phyloP scores from a whole-genome alignment of 2,329 filamentous ascomycete genomes.

The Lasiodiplodia sp. region DNA sequence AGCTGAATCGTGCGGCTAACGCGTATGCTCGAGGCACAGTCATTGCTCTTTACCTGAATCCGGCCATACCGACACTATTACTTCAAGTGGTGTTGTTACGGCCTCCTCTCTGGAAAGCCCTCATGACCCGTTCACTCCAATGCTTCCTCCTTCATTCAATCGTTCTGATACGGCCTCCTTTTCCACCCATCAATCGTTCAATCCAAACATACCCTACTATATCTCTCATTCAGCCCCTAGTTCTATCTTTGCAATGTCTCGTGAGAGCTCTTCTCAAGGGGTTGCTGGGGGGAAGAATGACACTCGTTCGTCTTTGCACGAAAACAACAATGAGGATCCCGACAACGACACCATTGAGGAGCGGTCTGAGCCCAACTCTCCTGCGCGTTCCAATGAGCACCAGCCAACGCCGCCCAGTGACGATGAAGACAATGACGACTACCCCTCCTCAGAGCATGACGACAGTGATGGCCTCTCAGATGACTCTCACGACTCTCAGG shows the following conservation, averaged over 20 bases:
- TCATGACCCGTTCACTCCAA: neutral
- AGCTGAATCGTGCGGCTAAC: constrained; percentile 4
- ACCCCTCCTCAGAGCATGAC: neutral
- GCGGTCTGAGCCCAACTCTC: neutral
- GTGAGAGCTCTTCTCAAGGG: neutral
- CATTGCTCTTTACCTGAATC: too few relatives aligned
- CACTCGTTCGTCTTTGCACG: neutral
- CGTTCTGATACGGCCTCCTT: neutral
- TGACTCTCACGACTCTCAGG: neutral
- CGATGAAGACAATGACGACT: neutral
- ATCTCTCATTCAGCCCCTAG: neutral
- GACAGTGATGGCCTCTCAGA: neutral
- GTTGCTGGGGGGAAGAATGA: neutral
- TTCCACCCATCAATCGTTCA: neutral
- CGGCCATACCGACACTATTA: neutral
- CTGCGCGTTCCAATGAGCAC: neutral
- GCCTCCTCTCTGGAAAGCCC: neutral
- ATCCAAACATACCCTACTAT: neutral
- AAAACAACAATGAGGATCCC: neutral
- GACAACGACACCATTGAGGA: neutral
- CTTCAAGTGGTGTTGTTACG: neutral
- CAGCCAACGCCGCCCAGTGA: neutral
- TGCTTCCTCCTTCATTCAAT: neutral
- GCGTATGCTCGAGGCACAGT: constrained; percentile 1
- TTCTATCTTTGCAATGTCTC: neutral